These are phyloP conservation scores for Artemisia tridentata DNA, from an alignment of 129 eudicot genomes.

Conservation along the genomic window DNA sequence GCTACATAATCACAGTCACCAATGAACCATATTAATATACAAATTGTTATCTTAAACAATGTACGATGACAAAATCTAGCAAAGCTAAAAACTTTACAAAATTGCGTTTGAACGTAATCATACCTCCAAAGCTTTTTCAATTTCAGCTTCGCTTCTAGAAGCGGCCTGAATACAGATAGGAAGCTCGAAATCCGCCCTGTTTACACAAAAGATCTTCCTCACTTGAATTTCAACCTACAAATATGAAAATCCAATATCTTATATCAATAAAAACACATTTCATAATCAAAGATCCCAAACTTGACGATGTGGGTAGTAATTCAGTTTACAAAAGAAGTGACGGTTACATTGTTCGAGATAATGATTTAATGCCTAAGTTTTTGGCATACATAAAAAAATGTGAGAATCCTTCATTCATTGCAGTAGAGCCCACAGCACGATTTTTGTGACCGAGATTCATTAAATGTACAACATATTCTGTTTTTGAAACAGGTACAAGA, in stretches of 20 bases:
- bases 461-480: too few relatives aligned
- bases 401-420: too few relatives aligned
- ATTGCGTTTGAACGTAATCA: too few relatives aligned
- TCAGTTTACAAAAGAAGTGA: too few relatives aligned
- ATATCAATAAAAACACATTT: not conserved
- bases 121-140: slow-evolving; percentile 64
- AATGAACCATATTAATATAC: not conserved
- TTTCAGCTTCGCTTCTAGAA: slow-evolving; percentile 71
- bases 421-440: too few relatives aligned
- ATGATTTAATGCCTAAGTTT: too few relatives aligned
- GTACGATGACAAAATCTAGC: not conserved
- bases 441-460: too few relatives aligned
- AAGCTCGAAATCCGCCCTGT: slow-evolving; percentile 48
- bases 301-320: too few relatives aligned
- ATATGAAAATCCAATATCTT: not conserved
- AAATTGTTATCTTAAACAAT: slow-evolving; percentile 5
- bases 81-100: not conserved
- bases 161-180: slow-evolving; percentile 79
- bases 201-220: slow-evolving; percentile 48
- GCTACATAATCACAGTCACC: slow-evolving; percentile 33
- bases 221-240: slow-evolving; percentile 54
- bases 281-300: not conserved
- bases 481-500: too few relatives aligned
- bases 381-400: too few relatives aligned
- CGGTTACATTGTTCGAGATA: too few relatives aligned